These are phyloP conservation scores for Globisporangium parvum DNA, from an alignment of 352 stramenopile genomes.

Conservation along the genomic window DNA sequence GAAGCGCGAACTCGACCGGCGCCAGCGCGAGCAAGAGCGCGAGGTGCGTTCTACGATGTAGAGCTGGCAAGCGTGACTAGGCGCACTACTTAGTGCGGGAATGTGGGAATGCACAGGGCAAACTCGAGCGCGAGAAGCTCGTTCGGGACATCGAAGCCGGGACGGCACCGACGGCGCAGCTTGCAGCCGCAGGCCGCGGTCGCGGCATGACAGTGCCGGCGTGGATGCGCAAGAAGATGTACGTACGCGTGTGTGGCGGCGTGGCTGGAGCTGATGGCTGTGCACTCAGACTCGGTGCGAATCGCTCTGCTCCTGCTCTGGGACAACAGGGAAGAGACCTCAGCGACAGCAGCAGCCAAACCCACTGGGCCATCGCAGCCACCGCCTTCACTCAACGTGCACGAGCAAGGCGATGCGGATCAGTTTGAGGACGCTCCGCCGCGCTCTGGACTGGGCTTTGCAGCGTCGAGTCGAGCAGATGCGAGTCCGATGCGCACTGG, in stretches of 20 bases:
- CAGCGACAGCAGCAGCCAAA: constrained; percentile 12
- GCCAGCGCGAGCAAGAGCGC: constrained; percentile 65
- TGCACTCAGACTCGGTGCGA: background rate
- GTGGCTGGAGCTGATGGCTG: background rate
- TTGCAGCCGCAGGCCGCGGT: constrained; percentile 57
- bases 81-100: background rate
- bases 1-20: constrained; percentile 69
- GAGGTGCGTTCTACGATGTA: constrained; percentile 27
- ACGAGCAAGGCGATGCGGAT: constrained; percentile 7
- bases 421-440: constrained; percentile 58
- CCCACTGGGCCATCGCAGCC: background rate
- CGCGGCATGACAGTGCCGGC: constrained; percentile 88
- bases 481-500: constrained; percentile 1
- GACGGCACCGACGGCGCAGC: constrained; percentile 40
- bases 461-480: background rate
- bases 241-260: constrained; percentile 11
- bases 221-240: constrained; percentile 92
- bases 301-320: no score
- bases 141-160: constrained; percentile 66
- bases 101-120: constrained; percentile 27
- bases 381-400: background rate
- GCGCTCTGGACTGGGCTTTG: constrained; percentile 26
- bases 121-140: constrained; percentile 62
- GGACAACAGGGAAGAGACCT: constrained; percentile 52
- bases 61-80: background rate